Evolutionary conservation across 208 protist species (phyloP).

Genomic region (Leishmania major): DNA sequence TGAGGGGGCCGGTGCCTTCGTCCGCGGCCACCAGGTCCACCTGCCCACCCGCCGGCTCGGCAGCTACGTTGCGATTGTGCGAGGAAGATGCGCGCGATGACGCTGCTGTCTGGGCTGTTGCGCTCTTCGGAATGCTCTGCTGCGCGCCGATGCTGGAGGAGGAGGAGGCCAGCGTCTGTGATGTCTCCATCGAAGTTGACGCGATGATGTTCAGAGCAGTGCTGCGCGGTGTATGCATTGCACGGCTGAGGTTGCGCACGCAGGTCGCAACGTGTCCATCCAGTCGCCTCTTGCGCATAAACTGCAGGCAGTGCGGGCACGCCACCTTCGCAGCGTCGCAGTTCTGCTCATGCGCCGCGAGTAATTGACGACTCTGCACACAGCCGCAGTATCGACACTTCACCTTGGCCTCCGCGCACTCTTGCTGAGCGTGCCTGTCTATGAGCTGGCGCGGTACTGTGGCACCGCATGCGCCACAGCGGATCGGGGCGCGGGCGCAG

Average conservation of each 20-base stretch:
- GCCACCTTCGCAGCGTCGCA: slow-evolving; percentile 72
- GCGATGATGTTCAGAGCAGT: not conserved
- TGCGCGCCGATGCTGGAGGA: slow-evolving; percentile 5
- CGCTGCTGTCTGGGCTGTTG: not conserved
- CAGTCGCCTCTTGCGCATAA: slow-evolving; percentile 44
- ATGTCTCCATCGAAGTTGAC: not conserved
- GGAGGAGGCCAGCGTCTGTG: slow-evolving; percentile 11
- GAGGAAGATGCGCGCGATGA: not conserved
- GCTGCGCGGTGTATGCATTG: slow-evolving; percentile 8
- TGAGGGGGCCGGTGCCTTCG: slow-evolving; percentile 20
- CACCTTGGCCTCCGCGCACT: slow-evolving; percentile 59
- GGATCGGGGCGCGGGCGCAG: slow-evolving; percentile 56
- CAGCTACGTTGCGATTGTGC: not conserved
- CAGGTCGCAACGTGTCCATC: slow-evolving; percentile 52
- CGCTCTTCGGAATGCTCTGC: not conserved
- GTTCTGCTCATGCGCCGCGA: slow-evolving; percentile 59
- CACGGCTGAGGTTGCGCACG: slow-evolving; percentile 52
- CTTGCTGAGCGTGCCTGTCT: slow-evolving; percentile 56
- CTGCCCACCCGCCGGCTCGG: not conserved
- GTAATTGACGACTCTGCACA: slow-evolving; percentile 39
- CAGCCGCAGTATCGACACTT: slow-evolving; percentile 77
- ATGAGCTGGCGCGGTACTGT: slow-evolving; percentile 54
- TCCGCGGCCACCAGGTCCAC: not conserved
- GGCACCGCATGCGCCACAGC: slow-evolving; percentile 60
- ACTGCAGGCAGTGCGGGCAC: slow-evolving; percentile 63